Conservation (phyloP, 179 eudicot species). For the Drosera spatulata region DNA sequence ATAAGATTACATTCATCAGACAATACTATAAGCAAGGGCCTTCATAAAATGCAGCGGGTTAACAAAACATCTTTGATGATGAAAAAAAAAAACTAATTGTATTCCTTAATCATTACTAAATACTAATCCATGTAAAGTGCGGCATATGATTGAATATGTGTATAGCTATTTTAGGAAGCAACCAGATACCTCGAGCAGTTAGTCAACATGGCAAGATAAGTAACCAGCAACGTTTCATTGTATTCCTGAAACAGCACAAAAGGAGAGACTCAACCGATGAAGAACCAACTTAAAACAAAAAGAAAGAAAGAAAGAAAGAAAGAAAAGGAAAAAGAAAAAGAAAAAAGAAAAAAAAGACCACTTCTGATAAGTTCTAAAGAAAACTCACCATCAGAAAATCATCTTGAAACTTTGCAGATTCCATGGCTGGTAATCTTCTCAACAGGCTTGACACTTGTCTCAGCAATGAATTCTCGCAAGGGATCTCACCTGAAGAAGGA, state of each 20-base stretch:
- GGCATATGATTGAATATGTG: too few relatives aligned
- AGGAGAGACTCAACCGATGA: slow-evolving; percentile 1
- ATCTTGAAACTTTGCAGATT: slow-evolving; percentile 89
- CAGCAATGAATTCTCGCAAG: slow-evolving; percentile 78
- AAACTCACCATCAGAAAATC: slow-evolving; percentile 84
- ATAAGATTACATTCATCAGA: too few relatives aligned
- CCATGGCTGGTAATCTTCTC: slow-evolving; percentile 90
- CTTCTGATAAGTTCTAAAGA: background rate
- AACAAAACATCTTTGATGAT: too few relatives aligned
- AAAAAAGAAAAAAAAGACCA: background rate
- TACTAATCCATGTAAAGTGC: too few relatives aligned
- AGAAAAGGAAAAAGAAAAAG: background rate
- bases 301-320: background rate
- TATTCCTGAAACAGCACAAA: slow-evolving; percentile 56
- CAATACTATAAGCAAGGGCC: too few relatives aligned
- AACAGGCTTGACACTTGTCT: slow-evolving; percentile 97
- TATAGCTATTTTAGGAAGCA: slow-evolving; percentile 1
- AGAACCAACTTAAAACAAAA: background rate
- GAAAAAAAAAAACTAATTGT: too few relatives aligned
- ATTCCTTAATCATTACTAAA: too few relatives aligned
- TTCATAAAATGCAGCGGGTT: too few relatives aligned
- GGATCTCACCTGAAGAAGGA: slow-evolving; percentile 61
- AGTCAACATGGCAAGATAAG: slow-evolving; percentile 94
- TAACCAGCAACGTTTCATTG: slow-evolving; percentile 76
- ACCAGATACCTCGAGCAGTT: slow-evolving; percentile 75